Base-by-base conservation (phyloP, 2,329 filamentous ascomycete genomes). In the Ophiocordyceps camponoti-rufipedis region DNA sequence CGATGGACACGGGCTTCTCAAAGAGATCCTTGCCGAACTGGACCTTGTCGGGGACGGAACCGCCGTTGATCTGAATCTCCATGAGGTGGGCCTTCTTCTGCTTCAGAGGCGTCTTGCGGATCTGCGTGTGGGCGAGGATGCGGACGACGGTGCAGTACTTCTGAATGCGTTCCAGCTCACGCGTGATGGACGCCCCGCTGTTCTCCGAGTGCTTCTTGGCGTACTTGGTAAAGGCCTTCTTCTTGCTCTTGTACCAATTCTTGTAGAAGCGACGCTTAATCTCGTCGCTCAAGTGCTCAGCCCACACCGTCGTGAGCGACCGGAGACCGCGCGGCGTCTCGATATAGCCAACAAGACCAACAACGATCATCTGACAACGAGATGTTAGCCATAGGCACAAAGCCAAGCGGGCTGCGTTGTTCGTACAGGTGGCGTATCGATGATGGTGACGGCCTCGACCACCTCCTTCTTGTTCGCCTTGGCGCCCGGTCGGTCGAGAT, bases 221-320 rank as follows among this genome's bases (percentile, higher is more conserved):
- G 75, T 98, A 98, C 79, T 94, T 95, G 79, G 91, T 98, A 78
- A 98, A 98, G 53, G 91, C 91, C 89, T 98, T 98, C 86, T 95
- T 96, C 88, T 98, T 98, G 80, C 81, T 87, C 84, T 94, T 94
- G 85, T 98, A 98, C 91, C 91, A 98, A 84, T 98, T 98, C 87
- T 96, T 96, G 85, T 98, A 98, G 86, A 98, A 98, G 67, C 91
- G 85, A 64, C 91, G 85, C 83, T 94, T 94, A 71, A 98, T 67
- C 75, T 96, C 91, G 71, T 98, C 91, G 72, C 84, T 85, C 71
- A 98, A 72, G 71, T 98, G 91, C 81, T 96, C 91, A 65, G 91
- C 91, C 91, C 91, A 98, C 68, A 98, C 86, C 66, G 91, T 96
- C 69, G 88, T 95, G 71, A 98, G 87, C 57, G 91, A 98, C 70